Conservation (phyloP, 1,284 basidiomycete genomes). For the Peniophora sp. region DNA sequence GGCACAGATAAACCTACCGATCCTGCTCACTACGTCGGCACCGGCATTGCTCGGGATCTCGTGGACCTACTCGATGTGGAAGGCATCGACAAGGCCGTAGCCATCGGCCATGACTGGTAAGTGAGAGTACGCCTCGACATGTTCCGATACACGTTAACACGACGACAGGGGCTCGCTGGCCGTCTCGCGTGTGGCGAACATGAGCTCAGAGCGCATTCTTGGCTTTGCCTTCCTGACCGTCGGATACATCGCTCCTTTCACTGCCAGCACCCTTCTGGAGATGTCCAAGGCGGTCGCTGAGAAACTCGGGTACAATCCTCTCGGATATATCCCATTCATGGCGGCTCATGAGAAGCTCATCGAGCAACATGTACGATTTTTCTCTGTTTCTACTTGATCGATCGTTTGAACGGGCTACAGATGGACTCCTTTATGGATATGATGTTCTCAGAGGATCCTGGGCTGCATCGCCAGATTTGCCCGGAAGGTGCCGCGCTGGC, state of each 20-base stretch:
- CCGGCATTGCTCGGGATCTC: constrained; percentile 32
- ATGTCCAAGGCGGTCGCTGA: constrained; percentile 31
- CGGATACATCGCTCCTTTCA: constrained; percentile 26
- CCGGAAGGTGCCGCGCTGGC: constrained; percentile 17
- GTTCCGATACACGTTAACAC: background rate
- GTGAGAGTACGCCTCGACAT: constrained; percentile 14
- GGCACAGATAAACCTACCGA: constrained; percentile 41
- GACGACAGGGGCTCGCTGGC: constrained; percentile 29
- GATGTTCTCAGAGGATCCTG: constrained; percentile 18
- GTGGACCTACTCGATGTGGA: constrained; percentile 37
- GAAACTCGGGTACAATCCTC: constrained; percentile 23
- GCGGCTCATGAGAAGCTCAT: constrained; percentile 21
- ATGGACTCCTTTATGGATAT: constrained; percentile 22
- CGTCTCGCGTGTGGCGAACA: constrained; percentile 28
- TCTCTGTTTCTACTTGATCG: too few relatives aligned
- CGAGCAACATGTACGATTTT: constrained; percentile 18
- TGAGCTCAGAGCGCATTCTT: constrained; percentile 29
- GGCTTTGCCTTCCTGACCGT: constrained; percentile 33
- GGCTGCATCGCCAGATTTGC: constrained; percentile 17
- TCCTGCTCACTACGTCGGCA: constrained; percentile 28
- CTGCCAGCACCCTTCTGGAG: constrained; percentile 13
- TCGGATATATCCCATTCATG: constrained; percentile 25
- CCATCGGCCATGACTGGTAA: constrained; percentile 43
- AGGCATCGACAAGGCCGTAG: constrained; percentile 26
- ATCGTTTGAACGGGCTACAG: too few relatives aligned